These are phyloP conservation scores for Conticribra guillardii DNA, from an alignment of 108 stramenopile genomes.

Conservation along the genomic window DNA sequence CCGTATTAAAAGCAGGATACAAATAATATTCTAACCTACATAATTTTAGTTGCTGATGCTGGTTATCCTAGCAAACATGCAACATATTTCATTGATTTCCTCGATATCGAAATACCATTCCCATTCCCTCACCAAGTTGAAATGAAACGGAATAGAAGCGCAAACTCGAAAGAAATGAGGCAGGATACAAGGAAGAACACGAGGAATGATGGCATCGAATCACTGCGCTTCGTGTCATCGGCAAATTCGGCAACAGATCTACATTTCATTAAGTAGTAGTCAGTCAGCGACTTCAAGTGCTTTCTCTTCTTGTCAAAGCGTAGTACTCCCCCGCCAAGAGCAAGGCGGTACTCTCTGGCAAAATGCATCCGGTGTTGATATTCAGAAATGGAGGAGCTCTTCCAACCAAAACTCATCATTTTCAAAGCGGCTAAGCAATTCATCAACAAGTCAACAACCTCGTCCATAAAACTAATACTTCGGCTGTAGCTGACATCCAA, in stretches of 20 bases:
- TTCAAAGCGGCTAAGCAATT: background rate
- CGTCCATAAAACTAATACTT: background rate
- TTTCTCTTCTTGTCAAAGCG: constrained; percentile 23
- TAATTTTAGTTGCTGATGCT: too few relatives aligned
- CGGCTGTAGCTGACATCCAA: constrained; percentile 20
- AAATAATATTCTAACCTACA: too few relatives aligned
- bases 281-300: constrained; percentile 18
- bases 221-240: background rate
- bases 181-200: constrained; percentile 3
- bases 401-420: too few relatives aligned
- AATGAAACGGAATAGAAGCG: constrained; percentile 12
- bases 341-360: constrained; percentile 18
- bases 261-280: constrained; percentile 34
- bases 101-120: too few relatives aligned
- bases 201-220: background rate
- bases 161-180: constrained; percentile 15
- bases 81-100: too few relatives aligned
- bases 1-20: too few relatives aligned
- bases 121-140: constrained; percentile 16
- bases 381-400: constrained; percentile 13
- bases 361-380: constrained; percentile 23
- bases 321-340: constrained; percentile 7
- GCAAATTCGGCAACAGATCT: background rate
- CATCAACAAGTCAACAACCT: background rate
- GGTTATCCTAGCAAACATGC: too few relatives aligned